Conservation (phyloP, 2,329 filamentous ascomycete genomes). For the Dothideomycetes sp. region DNA sequence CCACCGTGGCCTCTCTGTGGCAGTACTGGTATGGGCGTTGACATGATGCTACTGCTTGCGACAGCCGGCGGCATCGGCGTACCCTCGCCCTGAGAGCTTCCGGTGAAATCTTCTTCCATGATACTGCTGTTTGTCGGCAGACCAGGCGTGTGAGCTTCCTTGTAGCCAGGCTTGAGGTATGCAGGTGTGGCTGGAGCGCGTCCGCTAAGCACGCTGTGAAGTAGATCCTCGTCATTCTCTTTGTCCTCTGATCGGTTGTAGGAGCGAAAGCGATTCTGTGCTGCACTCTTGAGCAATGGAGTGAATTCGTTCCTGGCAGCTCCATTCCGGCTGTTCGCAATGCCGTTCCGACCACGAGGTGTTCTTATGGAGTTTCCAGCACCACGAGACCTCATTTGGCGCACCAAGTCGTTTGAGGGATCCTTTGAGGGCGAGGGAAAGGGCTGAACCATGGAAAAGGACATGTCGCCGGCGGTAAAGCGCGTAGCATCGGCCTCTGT, state of each 20-base stretch:
- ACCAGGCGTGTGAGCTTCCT: constrained; percentile 58
- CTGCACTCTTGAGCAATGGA: constrained; percentile 73
- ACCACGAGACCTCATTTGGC: constrained; percentile 57
- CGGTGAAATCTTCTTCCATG: constrained; percentile 49
- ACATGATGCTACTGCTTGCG: constrained; percentile 65
- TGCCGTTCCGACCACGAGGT: constrained; percentile 60
- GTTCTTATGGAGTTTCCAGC: constrained; percentile 54
- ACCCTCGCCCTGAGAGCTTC: constrained; percentile 52
- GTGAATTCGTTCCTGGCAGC: constrained; percentile 68
- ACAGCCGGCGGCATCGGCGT: constrained; percentile 70
- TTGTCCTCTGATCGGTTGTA: constrained; percentile 12
- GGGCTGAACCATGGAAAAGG: constrained; percentile 78
- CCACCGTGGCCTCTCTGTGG: constrained; percentile 52
- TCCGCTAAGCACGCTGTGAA: constrained; percentile 26
- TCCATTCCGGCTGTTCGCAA: constrained; percentile 57
- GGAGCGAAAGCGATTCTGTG: constrained; percentile 52
- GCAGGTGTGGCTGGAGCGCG: constrained; percentile 56
- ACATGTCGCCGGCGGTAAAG: constrained; percentile 53
- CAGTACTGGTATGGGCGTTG: constrained; percentile 67
- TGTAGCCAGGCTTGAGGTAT: constrained; percentile 48
- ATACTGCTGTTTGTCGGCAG: constrained; percentile 68
- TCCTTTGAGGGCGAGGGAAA: constrained; percentile 72
- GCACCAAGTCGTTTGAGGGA: constrained; percentile 55
- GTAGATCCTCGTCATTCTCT: constrained; percentile 11
- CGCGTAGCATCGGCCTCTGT: constrained; percentile 74